Evolutionary conservation across 2,329 filamentous ascomycete species (phyloP), one percentile per base, ranked within the genome.

Genomic region (Myotisia sp.): DNA sequence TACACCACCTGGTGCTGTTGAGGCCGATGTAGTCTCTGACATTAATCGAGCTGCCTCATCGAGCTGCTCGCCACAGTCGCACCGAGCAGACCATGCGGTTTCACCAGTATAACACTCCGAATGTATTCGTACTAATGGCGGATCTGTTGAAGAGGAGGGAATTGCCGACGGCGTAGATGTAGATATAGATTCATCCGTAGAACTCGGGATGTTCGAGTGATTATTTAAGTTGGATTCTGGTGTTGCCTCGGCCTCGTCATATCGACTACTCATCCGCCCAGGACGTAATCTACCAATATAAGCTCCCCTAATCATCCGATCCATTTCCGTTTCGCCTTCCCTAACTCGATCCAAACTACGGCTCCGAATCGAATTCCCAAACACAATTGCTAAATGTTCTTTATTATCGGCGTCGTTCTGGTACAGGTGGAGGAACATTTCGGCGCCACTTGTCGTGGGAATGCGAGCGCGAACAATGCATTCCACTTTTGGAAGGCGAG

Each of bases 41-140:
- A 98, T 98, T 2, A 98, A 64, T 17, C 90, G 72, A 1, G 87
- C 90, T 1, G 90, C 90, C 62, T 98, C 90, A 55, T 98, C 90
- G 2, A 98, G 70, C 56, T 98, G 90, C 60, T 98, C 90, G 37
- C 90, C 90, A 55, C 90, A 98, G 60, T 98, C 90, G 62, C 90
- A 98, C 18, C 90, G 76, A 22, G 90, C 87, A 5, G 86, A 94
- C 90, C 90, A 95, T 1, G 92, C 90, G 1, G 90, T 98, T 65
- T 98, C 90, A 39, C 90, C 90, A 0, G 90, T 98, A 58, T 98
- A 98, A 62, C 90, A 98, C 59, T 98, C 90, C 3, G 83, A 92
- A 57, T 98, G 90, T 52, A 98, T 98, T 37, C 90, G 73, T 29
- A 98, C 87, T 24, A 98, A 65, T 0, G 90, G 83, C 1, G 79